Percentiles rank a stretch among this genome's conserved stretches.
These are phyloP conservation scores for Kernera saxatilis DNA, from an alignment of 345 rosid genomes.

Conservation along the genomic window DNA sequence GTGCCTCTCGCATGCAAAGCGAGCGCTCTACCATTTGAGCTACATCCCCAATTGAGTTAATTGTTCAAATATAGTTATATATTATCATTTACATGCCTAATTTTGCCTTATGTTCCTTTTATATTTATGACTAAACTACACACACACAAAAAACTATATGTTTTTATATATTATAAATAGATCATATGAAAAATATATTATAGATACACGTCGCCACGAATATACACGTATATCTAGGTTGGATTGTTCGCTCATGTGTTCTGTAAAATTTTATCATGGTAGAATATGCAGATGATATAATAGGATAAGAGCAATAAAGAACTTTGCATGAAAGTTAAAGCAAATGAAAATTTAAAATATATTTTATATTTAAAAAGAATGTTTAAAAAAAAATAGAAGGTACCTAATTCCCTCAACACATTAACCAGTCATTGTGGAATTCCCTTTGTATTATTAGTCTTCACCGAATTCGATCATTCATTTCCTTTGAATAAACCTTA, in stretches of 20 bases:
- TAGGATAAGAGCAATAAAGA: conserved; percentile 24
- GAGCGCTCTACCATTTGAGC: conserved; percentile 90
- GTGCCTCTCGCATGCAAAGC: conserved; percentile 97
- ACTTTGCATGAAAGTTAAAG: conserved; percentile 28
- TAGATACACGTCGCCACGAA: conserved; percentile 11
- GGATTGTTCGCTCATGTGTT: conserved; percentile 24
- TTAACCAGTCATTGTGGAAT: conserved; percentile 28
- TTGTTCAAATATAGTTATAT: neutral
- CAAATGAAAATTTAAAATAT: neutral
- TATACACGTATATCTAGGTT: conserved; percentile 26
- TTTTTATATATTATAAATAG: neutral
- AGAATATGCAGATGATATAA: conserved; percentile 30
- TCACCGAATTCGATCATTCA: neutral
- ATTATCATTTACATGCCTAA: too few species aligned
- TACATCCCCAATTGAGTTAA: conserved; percentile 17
- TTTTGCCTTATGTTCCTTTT: too few species aligned
- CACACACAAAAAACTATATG: neutral
- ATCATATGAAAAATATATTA: neutral
- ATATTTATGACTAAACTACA: too few species aligned
- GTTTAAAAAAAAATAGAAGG: conserved; percentile 16
- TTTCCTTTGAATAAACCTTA: neutral
- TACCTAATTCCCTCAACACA: conserved; percentile 31
- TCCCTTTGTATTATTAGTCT: conserved; percentile 23
- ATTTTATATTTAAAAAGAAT: neutral
- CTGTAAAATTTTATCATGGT: conserved; percentile 6